Percentiles rank a stretch among this genome's conserved stretches.
phyloP scores from a whole-genome alignment of 2,329 filamentous ascomycete species.

The Aspergillus piperis region DNA sequence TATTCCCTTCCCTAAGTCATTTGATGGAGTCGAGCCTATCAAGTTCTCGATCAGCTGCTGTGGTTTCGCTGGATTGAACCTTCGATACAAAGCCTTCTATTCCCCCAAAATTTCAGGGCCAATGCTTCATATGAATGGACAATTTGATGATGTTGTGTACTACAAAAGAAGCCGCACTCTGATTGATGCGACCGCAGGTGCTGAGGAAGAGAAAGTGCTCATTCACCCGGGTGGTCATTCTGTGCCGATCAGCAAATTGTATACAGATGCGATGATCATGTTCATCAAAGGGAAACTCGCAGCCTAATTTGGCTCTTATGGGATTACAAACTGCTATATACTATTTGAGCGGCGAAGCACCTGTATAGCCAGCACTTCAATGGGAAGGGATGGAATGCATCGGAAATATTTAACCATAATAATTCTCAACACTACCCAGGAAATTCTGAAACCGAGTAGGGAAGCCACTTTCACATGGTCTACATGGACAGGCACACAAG shows the following conservation, averaged over 20 bases:
- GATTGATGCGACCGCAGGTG: background rate
- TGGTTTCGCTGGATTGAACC: background rate
- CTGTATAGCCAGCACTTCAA: too few species aligned
- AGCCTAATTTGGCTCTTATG: too few species aligned
- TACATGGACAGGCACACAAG: too few species aligned
- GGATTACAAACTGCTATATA: too few species aligned
- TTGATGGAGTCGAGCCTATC: background rate
- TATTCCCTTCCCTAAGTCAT: background rate
- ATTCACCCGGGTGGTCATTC: background rate
- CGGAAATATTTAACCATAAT: too few species aligned
- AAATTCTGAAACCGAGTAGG: too few species aligned
- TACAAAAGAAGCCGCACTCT: background rate
- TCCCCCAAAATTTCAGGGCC: background rate
- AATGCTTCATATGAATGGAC: background rate
- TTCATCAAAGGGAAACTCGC: background rate
- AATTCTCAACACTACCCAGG: too few species aligned
- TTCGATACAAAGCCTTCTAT: background rate
- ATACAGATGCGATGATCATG: background rate
- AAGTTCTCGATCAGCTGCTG: background rate
- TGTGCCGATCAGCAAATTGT: background rate
- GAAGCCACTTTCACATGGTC: too few species aligned
- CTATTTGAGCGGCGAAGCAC: too few species aligned
- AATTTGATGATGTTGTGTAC: background rate
- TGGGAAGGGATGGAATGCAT: too few species aligned
- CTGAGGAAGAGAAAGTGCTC: background rate